A percentile compares a stretch with the other conserved stretches of the same genome.
Conservation (phyloP, 23 red algal genomes). For the Chondrus crispus region DNA sequence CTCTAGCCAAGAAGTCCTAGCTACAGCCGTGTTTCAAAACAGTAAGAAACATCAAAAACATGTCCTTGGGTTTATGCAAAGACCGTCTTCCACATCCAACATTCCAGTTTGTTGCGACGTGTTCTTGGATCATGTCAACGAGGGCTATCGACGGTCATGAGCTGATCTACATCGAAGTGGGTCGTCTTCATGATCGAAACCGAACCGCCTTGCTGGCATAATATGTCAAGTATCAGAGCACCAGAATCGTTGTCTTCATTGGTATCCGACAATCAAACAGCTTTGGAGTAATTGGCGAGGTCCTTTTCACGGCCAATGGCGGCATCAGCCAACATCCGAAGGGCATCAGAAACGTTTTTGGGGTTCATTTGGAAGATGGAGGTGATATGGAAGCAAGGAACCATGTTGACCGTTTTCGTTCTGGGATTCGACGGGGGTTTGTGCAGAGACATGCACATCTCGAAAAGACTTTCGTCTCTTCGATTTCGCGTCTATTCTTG, state of each 20-base stretch:
- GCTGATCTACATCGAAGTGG: not conserved
- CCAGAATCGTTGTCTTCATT: too few relatives aligned
- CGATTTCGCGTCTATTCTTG: not conserved
- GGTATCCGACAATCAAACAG: too few relatives aligned
- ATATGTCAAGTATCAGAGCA: not conserved
- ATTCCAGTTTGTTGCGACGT: not conserved
- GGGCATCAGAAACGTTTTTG: too few relatives aligned
- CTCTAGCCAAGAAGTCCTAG: not conserved
- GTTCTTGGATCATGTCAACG: not conserved
- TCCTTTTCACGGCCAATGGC: too few relatives aligned
- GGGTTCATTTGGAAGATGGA: too few relatives aligned
- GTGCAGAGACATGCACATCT: not conserved
- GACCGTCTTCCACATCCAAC: too few relatives aligned
- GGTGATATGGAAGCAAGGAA: not conserved
- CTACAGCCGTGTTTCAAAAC: not conserved
- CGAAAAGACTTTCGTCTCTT: not conserved
- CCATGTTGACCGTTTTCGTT: not conserved
- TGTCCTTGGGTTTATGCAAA: not conserved
- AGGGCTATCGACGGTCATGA: not conserved
- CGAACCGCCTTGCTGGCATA: not conserved
- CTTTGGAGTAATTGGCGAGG: too few relatives aligned
- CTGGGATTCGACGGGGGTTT: not conserved
- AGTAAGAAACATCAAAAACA: not conserved
- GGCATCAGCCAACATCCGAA: too few relatives aligned
- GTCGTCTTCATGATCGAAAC: not conserved